Base-by-base conservation (phyloP, 805 yeast species). In the Pichia sporocuriosa region DNA sequence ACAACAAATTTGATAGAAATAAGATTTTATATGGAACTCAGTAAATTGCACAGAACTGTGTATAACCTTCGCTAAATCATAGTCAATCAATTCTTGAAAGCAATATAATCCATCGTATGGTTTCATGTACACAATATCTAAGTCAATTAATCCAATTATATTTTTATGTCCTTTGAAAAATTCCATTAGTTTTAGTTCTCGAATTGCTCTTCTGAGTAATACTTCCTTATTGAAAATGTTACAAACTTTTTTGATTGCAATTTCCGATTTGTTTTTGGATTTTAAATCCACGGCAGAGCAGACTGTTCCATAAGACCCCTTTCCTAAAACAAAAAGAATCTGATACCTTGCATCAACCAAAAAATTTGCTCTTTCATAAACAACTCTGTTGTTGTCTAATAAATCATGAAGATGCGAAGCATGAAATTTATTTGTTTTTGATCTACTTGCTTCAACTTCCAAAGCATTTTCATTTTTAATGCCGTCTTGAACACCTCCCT, bases 101-200 rank as follows among this genome's bases (percentile, higher is more conserved):
- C 96, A 84, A 57, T 89, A 89, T 22, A 89, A 69, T 0, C 97
- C 97, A 45, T 84, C 90, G 58, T 72, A 86, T 0, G 90, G 93
- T 42, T 70, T 66, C 22, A 67, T 63, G 33, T 71, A 65, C 13
- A 85, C 78, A 22, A 87, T 63, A 54, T 87, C 96, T 32, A 84
- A 68, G 53, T 88, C 94, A 17, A 84, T 60, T 39, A 89, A 66
- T 31, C 74, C 73, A 17, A 88, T 78, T 35, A 89, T 84, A 59
- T 89, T 87, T 49, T 74, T 79, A 62, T 88, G 96, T 11, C 97
- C 97, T 47, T 78, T 77, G 58, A 89, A 84, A 56, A 77, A 85
- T 30, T 75, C 72, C 89, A 89, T 79, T 42, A 89, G 67, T 54
- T 80, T 78, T 49, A 89, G 62, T 61, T 89, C 97, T 46, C 97